These are phyloP conservation scores for Verticillium klebahnii DNA, from an alignment of 2,329 filamentous ascomycete species.

Conservation along the genomic window DNA sequence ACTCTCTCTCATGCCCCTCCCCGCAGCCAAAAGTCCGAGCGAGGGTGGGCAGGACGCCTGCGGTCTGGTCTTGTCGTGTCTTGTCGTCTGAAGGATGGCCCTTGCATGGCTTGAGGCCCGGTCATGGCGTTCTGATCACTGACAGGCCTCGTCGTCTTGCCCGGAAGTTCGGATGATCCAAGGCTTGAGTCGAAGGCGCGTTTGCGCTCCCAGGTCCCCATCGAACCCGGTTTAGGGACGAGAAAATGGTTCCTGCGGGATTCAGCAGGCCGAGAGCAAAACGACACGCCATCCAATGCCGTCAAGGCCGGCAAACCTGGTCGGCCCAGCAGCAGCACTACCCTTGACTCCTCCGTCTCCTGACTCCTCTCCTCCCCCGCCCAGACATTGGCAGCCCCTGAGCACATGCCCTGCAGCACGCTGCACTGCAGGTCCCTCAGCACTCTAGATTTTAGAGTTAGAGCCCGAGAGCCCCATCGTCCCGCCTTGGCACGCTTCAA, in stretches of 20 bases:
- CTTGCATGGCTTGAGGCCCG: neutral
- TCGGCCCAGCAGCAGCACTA: neutral
- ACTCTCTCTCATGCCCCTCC: neutral
- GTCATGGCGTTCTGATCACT: neutral
- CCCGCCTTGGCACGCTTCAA: conserved; percentile 4
- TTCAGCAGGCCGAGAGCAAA: neutral
- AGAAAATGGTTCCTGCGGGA: neutral
- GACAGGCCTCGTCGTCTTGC: neutral
- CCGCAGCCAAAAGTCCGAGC: neutral
- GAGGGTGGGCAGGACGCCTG: no score
- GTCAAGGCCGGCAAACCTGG: neutral
- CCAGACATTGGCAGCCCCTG: neutral
- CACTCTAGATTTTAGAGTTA: neutral
- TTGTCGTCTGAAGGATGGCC: neutral
- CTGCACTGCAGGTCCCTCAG: neutral
- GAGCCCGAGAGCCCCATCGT: neutral
- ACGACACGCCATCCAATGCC: neutral
- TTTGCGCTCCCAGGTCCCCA: neutral
- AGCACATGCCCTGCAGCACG: neutral
- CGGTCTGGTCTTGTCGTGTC: neutral
- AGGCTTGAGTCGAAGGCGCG: neutral
- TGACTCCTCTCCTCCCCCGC: neutral
- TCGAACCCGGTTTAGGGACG: neutral
- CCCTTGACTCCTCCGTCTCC: neutral
- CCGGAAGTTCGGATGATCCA: neutral